Evolutionary conservation across 2,329 filamentous ascomycete species (phyloP).

Genomic region (Aspergillus sp.): DNA sequence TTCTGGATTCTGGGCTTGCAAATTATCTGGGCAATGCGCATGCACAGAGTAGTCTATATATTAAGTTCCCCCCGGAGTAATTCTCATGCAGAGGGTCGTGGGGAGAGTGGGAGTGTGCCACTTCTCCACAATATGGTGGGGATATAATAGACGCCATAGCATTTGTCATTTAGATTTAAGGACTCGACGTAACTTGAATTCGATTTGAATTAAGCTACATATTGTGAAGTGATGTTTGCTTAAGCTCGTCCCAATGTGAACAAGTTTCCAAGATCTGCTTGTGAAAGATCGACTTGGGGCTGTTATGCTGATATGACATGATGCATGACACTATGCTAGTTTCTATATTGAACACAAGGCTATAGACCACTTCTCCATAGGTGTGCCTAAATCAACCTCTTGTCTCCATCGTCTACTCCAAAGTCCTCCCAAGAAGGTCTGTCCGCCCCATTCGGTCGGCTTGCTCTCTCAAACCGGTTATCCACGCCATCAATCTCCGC

Average conservation of each 20-base stretch:
- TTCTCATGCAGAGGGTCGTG: not conserved
- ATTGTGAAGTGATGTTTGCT: no score
- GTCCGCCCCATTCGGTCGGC: conserved; percentile 14
- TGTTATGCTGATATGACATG: no score
- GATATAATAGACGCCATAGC: no score
- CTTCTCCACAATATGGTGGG: no score
- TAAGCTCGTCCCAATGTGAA: no score
- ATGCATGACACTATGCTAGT: not conserved
- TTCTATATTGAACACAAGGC: not conserved
- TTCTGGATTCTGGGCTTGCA: not conserved
- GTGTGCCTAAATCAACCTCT: not conserved
- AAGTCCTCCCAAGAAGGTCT: conserved; percentile 10
- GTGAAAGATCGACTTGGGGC: no score
- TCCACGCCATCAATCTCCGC: conserved; percentile 13
- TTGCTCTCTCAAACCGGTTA: conserved; percentile 11
- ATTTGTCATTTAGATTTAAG: no score
- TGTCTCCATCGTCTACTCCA: not conserved
- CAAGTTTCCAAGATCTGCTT: no score
- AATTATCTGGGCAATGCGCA: not conserved
- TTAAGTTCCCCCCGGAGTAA: not conserved
- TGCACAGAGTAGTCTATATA: not conserved
- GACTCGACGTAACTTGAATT: no score
- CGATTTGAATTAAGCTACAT: no score
- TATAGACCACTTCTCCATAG: not conserved
- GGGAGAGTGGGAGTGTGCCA: not conserved